Percentiles rank a stretch among this genome's conserved stretches.
Conservation (phyloP, 495 filamentous ascomycete genomes). For the Tricharina praecox region DNA sequence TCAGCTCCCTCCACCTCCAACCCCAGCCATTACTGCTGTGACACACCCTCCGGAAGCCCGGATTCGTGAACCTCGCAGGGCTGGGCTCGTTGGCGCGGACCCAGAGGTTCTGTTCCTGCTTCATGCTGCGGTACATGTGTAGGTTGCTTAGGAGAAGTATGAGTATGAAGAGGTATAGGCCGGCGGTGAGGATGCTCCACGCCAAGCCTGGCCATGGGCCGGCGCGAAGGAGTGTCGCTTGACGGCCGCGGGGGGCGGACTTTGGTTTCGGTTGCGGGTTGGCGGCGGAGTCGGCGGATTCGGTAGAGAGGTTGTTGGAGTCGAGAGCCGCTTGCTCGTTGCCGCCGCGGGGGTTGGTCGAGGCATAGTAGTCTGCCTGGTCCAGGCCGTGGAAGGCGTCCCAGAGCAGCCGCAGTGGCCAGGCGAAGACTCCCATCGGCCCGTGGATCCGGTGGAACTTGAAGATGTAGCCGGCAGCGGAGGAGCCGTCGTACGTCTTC, state of each 20-base stretch:
- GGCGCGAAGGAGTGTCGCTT: neutral
- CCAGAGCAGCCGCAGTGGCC: neutral
- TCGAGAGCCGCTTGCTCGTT: too few relatives aligned
- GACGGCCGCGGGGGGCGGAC: neutral
- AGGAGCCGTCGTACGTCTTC: neutral
- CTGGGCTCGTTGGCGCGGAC: neutral
- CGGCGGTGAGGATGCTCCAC: neutral
- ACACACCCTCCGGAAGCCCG: neutral
- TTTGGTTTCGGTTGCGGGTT: neutral
- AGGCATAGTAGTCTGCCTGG: neutral
- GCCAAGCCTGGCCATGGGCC: neutral
- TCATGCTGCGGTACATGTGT: neutral
- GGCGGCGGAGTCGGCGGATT: neutral
- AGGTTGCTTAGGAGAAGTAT: neutral
- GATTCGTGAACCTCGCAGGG: neutral
- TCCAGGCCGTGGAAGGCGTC: neutral
- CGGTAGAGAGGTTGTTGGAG: neutral
- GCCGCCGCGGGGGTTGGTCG: too few relatives aligned
- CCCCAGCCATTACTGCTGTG: slow-evolving; percentile 1
- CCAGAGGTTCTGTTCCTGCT: neutral
- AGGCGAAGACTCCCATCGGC: neutral
- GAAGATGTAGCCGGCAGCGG: neutral
- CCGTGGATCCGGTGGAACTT: neutral
- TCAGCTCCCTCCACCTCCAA: neutral
- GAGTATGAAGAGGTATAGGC: neutral